These are phyloP conservation scores for Corylus avellana DNA, from an alignment of 306 rosid species.

Conservation along the genomic window DNA sequence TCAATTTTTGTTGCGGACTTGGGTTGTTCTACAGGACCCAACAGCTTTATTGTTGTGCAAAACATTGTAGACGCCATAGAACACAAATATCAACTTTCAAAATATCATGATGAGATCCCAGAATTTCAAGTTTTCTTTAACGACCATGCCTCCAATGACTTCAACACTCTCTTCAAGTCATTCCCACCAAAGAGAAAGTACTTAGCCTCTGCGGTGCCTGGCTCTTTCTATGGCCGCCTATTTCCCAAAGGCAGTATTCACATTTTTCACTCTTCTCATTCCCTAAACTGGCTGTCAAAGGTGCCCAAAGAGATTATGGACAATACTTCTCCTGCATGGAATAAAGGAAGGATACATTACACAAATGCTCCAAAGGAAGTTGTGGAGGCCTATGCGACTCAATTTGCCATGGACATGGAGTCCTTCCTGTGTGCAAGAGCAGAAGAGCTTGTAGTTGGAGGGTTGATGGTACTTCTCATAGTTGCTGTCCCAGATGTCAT, in stretches of 20 bases:
- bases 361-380: constrained; percentile 32
- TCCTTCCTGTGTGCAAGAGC: constrained; percentile 30
- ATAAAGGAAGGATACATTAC: constrained; percentile 34
- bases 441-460: constrained; percentile 35
- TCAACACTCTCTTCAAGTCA: constrained; percentile 37
- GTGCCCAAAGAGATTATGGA: constrained; percentile 30
- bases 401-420: constrained; percentile 27
- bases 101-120: not conserved
- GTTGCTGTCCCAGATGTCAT: constrained; percentile 5
- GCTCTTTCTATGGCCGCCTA: constrained; percentile 36
- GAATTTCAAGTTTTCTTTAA: constrained; percentile 31
- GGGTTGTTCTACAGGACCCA: constrained; percentile 38
- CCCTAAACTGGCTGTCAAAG: constrained; percentile 26
- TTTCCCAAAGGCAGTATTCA: constrained; percentile 26
- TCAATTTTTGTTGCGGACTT: constrained; percentile 32
- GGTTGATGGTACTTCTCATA: constrained; percentile 32
- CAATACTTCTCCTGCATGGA: constrained; percentile 29
- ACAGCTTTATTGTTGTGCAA: constrained; percentile 24
- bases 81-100: constrained; percentile 7
- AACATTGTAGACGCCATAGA: constrained; percentile 27
- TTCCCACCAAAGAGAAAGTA: constrained; percentile 23
- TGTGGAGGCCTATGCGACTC: constrained; percentile 30
- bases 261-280: constrained; percentile 31
- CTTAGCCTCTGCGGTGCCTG: constrained; percentile 34
- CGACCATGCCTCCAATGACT: constrained; percentile 34